Evolutionary conservation across 2,329 filamentous ascomycete species (phyloP).

Genomic region (Ophiocordyceps camponoti-leonardi): DNA sequence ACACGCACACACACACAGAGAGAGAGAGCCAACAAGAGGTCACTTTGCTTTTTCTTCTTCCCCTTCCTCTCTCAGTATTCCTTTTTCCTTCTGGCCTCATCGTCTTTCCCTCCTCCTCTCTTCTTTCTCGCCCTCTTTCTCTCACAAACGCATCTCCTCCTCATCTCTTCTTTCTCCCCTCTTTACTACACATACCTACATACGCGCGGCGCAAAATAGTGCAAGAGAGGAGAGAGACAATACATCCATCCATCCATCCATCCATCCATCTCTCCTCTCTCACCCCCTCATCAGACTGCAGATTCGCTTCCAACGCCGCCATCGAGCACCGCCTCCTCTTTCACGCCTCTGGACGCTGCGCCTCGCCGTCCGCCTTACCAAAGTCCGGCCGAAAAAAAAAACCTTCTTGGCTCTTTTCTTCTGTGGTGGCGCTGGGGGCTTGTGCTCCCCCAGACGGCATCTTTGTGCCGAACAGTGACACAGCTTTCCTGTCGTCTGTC

Average conservation of each 20-base stretch:
- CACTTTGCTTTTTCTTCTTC: background rate
- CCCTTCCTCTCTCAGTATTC: background rate
- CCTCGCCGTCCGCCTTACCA: too few species aligned
- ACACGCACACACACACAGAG: too few species aligned
- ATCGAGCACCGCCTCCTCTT: background rate
- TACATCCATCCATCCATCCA: too few species aligned
- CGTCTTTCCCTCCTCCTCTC: background rate
- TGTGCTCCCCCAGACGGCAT: constrained; percentile 8
- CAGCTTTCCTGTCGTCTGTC: constrained; percentile 1
- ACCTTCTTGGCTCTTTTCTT: background rate
- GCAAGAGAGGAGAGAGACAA: too few species aligned
- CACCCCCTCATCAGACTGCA: too few species aligned
- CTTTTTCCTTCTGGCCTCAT: background rate
- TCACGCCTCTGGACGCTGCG: too few species aligned
- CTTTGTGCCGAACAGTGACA: constrained; percentile 5
- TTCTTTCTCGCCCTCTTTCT: background rate
- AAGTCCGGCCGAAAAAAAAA: too few species aligned
- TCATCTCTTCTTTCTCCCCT: background rate
- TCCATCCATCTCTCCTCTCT: too few species aligned
- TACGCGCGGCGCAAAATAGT: too few species aligned
- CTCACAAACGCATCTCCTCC: too few species aligned
- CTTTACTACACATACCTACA: too few species aligned
- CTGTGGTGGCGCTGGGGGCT: constrained; percentile 3
- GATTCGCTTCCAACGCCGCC: too few species aligned
- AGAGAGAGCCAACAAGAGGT: background rate